Evolutionary conservation across 1,139 yeast species (phyloP).

Genomic region (Saccharomycopsis hybrid): DNA sequence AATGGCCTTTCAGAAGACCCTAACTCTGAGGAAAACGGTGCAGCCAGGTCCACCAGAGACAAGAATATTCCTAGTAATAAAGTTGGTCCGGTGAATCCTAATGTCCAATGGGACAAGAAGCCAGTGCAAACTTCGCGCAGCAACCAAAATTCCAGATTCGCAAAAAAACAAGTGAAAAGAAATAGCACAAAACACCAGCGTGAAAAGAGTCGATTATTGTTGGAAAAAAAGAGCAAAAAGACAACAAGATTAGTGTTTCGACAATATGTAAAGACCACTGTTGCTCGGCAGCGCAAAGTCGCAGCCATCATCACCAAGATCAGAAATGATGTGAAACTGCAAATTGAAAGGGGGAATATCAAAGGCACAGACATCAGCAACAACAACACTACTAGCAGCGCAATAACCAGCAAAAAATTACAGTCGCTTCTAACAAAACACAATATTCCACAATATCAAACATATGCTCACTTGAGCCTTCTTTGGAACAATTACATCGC

Average conservation of each 20-base stretch:
- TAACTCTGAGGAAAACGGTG: too few species aligned
- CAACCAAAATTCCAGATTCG: too few species aligned
- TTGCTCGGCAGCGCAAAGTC: constrained; percentile 5
- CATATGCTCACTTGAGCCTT: constrained; percentile 44
- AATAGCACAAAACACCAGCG: not conserved
- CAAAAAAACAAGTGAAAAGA: not conserved
- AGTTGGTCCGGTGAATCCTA: constrained; percentile 3
- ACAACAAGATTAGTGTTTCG: constrained; percentile 10
- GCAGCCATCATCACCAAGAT: not conserved
- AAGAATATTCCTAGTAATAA: not conserved
- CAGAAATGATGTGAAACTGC: too few species aligned
- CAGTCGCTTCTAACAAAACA: constrained; percentile 25
- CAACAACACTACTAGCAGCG: too few species aligned
- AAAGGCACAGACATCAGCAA: not conserved
- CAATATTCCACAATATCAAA: constrained; percentile 45
- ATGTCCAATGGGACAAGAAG: constrained; percentile 4
- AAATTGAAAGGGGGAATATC: not conserved
- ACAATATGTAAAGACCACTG: constrained; percentile 3
- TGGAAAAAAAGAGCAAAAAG: not conserved
- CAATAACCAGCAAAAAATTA: too few species aligned
- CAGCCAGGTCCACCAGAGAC: too few species aligned
- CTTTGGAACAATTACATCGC: constrained; percentile 61
- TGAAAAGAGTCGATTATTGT: not conserved
- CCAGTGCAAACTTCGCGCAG: too few species aligned
- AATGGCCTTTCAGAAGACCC: too few species aligned